Evolutionary conservation across 306 rosid genomes (phyloP), one percentile per base, ranked within the genome.

Genomic region (Myrica gale): DNA sequence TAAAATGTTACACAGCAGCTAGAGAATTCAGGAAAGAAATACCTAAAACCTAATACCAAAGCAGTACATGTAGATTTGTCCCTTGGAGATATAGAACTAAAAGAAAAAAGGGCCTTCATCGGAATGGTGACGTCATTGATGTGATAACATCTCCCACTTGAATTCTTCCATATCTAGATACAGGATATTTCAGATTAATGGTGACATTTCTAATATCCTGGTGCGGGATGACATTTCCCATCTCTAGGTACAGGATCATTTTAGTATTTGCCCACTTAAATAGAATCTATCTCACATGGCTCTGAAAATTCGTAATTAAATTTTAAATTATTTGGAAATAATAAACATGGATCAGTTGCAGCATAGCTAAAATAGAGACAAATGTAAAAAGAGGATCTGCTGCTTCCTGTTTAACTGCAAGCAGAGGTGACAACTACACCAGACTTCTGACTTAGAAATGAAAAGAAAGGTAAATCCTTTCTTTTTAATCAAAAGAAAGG

Each of bases 281-380:
- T 32, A 56, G 5, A 57, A 57, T 57, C 5, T 20, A 57, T 32
- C 32, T 9, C 9, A 23, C 5, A 9, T 1, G 9, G 1, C 19
- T 9, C 37, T 51, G 51, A 63, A 69, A 72, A 65, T 43, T 76
- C 74, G 16, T 20, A 39, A 3, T 50, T 50, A 15, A 55, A n/a
- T 83, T 57, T 83, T 57, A 19, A 71, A 71, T 21, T 23, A 73
- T 65, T 45, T 15, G 63, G 68, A 51, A 32, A 48, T 56, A 74
- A 19, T 11, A 19, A 55, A 52, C 51, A 39, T 6, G 48, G 54
- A n/a, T 72, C 61, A 56, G 21, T 43, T 9, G 51, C 68, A 20
- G 42, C 39, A 19, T 45, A 44, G 53, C 51, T n/a, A 62, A 19
- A 68, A 68, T n/a, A 21, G 26, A 68, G 16, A 19, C 20, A 44